Percentiles rank a stretch among this genome's conserved stretches.
phyloP scores from a whole-genome alignment of 371 early-diverging fungal genomes.

The Capillidium rhysosporum region DNA sequence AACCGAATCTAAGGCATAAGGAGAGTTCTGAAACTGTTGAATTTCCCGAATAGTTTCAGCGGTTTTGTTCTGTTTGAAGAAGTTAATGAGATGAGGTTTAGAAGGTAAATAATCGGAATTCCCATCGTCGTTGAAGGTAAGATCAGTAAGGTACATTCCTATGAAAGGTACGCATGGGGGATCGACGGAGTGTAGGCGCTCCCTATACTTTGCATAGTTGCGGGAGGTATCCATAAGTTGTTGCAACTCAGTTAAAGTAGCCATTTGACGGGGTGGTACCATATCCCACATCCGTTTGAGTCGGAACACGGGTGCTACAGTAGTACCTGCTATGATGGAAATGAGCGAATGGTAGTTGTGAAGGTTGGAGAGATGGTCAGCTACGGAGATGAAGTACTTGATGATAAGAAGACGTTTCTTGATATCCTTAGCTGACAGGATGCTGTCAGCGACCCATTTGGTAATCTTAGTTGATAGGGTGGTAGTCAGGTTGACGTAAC shows the following conservation, averaged over 20 bases:
- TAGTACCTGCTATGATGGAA: conserved; percentile 74
- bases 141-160: conserved; percentile 67
- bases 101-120: conserved; percentile 37
- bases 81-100: conserved; percentile 57
- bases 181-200: conserved; percentile 52
- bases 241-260: conserved; percentile 25
- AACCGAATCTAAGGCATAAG: conserved; percentile 53
- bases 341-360: conserved; percentile 88
- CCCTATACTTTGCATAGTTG: conserved; percentile 70
- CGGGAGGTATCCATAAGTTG: conserved; percentile 55
- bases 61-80: conserved; percentile 67
- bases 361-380: conserved; percentile 49
- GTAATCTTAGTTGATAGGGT: conserved; percentile 48
- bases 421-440: conserved; percentile 55
- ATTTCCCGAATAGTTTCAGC: conserved; percentile 77
- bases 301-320: conserved; percentile 72
- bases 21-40: conserved; percentile 70
- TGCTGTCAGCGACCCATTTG: conserved; percentile 70
- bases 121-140: conserved; percentile 87
- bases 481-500: conserved; percentile 55
- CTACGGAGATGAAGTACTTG: conserved; percentile 66
- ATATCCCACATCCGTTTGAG: conserved; percentile 70
- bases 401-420: conserved; percentile 51
- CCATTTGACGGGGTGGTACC: conserved; percentile 21
- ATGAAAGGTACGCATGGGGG: conserved; percentile 88